Percentiles rank a stretch among this genome's conserved stretches.
phyloP scores from a whole-genome alignment of 2,329 filamentous ascomycete genomes.

The Elsinoe arachidis region DNA sequence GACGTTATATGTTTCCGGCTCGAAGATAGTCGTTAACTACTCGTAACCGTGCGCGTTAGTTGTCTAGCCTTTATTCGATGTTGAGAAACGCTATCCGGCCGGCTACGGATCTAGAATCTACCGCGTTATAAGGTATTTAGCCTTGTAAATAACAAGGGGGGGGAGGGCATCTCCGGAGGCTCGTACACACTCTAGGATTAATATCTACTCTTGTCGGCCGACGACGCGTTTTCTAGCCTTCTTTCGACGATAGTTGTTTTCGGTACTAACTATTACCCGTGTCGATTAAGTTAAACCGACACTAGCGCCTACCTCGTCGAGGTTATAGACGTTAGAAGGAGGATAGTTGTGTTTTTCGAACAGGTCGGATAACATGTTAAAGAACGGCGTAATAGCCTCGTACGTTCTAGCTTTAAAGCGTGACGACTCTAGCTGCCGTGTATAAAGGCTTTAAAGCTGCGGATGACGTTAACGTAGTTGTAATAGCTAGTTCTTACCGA shows the following conservation, averaged over 20 bases:
- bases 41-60: neutral
- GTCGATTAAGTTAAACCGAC: neutral
- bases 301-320: neutral
- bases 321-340: neutral
- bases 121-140: neutral
- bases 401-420: neutral
- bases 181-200: neutral
- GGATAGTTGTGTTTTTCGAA: neutral
- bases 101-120: neutral
- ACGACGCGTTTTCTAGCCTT: neutral
- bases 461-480: neutral
- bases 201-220: neutral
- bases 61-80: neutral
- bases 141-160: neutral
- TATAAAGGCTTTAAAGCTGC: neutral
- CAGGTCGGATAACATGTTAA: neutral
- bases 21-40: neutral
- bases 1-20: neutral
- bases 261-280: neutral
- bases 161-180: neutral
- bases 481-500: neutral
- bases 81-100: neutral
- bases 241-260: neutral
- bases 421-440: neutral
- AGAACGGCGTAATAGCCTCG: neutral